Conservation (phyloP, 805 yeast species). For the Saturnispora kantuleensis region DNA sequence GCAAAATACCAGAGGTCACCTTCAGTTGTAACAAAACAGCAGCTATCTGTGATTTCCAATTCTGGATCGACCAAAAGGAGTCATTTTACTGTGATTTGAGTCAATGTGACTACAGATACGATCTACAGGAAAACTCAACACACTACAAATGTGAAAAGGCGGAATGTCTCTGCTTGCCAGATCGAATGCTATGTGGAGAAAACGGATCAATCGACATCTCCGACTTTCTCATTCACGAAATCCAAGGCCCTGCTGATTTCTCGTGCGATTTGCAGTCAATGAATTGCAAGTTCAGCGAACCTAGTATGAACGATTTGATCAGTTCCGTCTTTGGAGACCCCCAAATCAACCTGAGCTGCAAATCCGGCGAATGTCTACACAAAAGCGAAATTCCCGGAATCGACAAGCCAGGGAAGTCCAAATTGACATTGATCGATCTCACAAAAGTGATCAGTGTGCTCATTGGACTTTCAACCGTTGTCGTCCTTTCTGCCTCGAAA, state of each 20-base stretch:
- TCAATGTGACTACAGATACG: constrained; percentile 62
- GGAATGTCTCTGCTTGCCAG: constrained; percentile 87
- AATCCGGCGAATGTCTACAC: constrained; percentile 87
- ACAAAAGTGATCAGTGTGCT: constrained; percentile 36
- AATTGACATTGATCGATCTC: constrained; percentile 37
- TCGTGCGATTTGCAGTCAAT: constrained; percentile 57
- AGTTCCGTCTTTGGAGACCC: constrained; percentile 93
- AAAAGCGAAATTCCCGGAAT: constrained; percentile 91
- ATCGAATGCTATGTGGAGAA: constrained; percentile 87
- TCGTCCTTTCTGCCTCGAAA: constrained; percentile 35
- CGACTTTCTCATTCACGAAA: constrained; percentile 83
- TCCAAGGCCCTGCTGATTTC: constrained; percentile 89
- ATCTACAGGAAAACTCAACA: constrained; percentile 52
- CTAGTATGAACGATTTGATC: constrained; percentile 90
- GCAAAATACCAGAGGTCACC: constrained; percentile 83
- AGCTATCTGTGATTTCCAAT: constrained; percentile 74
- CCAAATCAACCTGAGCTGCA: constrained; percentile 68
- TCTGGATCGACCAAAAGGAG: constrained; percentile 89
- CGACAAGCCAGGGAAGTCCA: constrained; percentile 47
- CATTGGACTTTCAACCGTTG: constrained; percentile 32
- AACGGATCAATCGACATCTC: constrained; percentile 90
- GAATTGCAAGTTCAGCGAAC: constrained; percentile 79
- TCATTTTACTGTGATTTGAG: constrained; percentile 81
- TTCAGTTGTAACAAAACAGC: constrained; percentile 72
- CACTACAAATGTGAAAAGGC: constrained; percentile 70